Evolutionary conservation across 1,139 yeast species (phyloP).

Genomic region (Debaryomyces udenii): DNA sequence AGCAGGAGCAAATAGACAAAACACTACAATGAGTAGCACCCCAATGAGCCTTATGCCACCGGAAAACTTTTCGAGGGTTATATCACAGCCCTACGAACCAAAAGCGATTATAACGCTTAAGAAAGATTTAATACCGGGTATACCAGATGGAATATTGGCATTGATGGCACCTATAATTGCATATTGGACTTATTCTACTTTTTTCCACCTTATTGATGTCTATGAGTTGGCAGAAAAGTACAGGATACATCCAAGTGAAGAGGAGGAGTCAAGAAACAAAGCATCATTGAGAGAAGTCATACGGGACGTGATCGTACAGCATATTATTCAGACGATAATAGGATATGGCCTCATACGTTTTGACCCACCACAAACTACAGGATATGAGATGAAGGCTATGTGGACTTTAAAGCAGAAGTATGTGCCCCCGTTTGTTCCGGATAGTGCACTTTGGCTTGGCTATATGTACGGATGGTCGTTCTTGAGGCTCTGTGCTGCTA

Average conservation of each 20-base stretch:
- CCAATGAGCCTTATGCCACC: constrained; percentile 11
- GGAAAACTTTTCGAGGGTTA: constrained; percentile 13
- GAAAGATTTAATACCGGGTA: constrained; percentile 52
- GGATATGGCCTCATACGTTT: constrained; percentile 58
- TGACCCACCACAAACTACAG: constrained; percentile 70
- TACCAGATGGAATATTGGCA: constrained; percentile 76
- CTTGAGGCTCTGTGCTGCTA: constrained; percentile 60
- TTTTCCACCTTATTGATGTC: constrained; percentile 76
- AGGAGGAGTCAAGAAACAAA: constrained; percentile 72
- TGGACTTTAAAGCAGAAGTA: constrained; percentile 60
- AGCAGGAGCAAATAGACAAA: constrained; percentile 1
- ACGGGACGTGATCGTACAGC: constrained; percentile 83
- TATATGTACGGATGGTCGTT: constrained; percentile 66
- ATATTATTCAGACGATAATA: constrained; percentile 72
- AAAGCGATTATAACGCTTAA: constrained; percentile 24
- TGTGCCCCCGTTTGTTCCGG: constrained; percentile 46
- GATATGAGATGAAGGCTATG: constrained; percentile 68
- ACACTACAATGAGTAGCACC: constrained; percentile 2
- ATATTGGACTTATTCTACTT: constrained; percentile 77
- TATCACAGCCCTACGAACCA: constrained; percentile 15
- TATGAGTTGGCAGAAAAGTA: constrained; percentile 76
- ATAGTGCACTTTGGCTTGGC: constrained; percentile 43
- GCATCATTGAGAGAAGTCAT: constrained; percentile 72
- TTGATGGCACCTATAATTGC: constrained; percentile 74
- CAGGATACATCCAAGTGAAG: constrained; percentile 91